These are phyloP conservation scores for Gracilaria vermiculophylla DNA, from an alignment of 23 red algal genomes.

Conservation along the genomic window DNA sequence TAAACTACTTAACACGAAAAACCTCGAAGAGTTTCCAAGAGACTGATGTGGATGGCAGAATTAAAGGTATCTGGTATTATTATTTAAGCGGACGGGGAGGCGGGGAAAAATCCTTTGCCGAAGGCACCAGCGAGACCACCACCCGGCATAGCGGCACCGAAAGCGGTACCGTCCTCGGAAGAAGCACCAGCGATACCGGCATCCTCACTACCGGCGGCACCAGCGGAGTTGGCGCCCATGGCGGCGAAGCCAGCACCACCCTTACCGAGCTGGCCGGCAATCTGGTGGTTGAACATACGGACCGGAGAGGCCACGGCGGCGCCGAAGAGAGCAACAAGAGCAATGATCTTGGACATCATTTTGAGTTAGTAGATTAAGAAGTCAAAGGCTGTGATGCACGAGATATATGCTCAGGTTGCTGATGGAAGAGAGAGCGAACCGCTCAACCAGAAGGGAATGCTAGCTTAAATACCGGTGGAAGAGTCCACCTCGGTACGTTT, in stretches of 20 bases:
- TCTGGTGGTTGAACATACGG: not conserved
- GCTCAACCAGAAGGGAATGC: too few relatives aligned
- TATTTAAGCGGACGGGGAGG: too few relatives aligned
- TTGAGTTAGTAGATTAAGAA: not conserved
- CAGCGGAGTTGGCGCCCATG: conserved; percentile 28
- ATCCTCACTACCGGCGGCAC: conserved; percentile 22
- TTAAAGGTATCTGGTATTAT: too few relatives aligned
- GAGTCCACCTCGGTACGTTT: too few relatives aligned
- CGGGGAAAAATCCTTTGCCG: too few relatives aligned
- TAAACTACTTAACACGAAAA: too few relatives aligned
- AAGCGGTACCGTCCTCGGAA: conserved; percentile 2
- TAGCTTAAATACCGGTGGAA: too few relatives aligned
- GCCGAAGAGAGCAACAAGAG: conserved; percentile 22
- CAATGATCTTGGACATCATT: conserved; percentile 46
- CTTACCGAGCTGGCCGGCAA: conserved; percentile 17
- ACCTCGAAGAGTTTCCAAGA: too few relatives aligned
- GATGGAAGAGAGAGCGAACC: too few relatives aligned
- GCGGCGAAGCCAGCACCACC: conserved; percentile 34
- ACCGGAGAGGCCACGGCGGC: conserved; percentile 34
- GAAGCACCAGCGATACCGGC: conserved; percentile 20
- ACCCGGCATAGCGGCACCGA: conserved; percentile 7
- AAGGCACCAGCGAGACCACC: conserved; percentile 22
- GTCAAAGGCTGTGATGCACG: too few relatives aligned
- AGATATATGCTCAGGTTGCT: too few relatives aligned
- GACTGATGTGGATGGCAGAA: too few relatives aligned